These are phyloP conservation scores for Oemleria cerasiformis DNA, from an alignment of 306 rosid species.

Conservation along the genomic window DNA sequence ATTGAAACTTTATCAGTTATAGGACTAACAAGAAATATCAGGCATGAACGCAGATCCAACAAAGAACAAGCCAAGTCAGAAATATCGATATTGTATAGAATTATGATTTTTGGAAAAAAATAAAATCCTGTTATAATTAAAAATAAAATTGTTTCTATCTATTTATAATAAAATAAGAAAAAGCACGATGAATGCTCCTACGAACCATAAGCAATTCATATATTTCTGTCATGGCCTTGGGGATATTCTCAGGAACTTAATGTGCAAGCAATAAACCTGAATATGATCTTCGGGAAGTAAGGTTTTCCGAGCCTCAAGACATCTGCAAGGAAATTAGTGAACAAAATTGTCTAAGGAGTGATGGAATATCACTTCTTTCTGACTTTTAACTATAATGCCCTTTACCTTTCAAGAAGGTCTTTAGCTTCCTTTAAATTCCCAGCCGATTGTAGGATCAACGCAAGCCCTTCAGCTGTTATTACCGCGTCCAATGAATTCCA, in stretches of 20 bases:
- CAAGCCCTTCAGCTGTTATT: slow-evolving; percentile 72
- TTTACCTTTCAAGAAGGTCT: slow-evolving; percentile 87
- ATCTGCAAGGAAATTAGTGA: slow-evolving; percentile 37
- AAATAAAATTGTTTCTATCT: not conserved
- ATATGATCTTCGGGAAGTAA: slow-evolving; percentile 65
- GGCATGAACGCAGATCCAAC: not conserved
- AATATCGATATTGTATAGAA: not conserved
- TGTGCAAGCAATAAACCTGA: slow-evolving; percentile 49
- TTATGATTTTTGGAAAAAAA: not conserved
- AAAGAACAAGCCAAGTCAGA: too few species aligned
- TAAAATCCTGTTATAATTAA: not conserved
- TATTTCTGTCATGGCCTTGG: too few species aligned
- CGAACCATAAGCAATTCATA: not conserved
- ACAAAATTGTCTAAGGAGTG: not conserved
- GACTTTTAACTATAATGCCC: not conserved
- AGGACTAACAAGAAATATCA: not conserved
- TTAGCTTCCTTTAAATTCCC: slow-evolving; percentile 56
- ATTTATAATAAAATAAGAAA: not conserved
- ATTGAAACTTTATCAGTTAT: not conserved
- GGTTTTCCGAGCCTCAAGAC: slow-evolving; percentile 62
- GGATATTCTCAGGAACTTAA: slow-evolving; percentile 3
- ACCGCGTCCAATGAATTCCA: slow-evolving; percentile 78
- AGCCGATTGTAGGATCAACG: slow-evolving; percentile 58
- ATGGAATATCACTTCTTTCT: not conserved
- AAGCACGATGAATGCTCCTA: not conserved